Evolutionary conservation across 345 rosid species (phyloP), one percentile per base, ranked within the genome.

Genomic region (Syzygium oleosum): DNA sequence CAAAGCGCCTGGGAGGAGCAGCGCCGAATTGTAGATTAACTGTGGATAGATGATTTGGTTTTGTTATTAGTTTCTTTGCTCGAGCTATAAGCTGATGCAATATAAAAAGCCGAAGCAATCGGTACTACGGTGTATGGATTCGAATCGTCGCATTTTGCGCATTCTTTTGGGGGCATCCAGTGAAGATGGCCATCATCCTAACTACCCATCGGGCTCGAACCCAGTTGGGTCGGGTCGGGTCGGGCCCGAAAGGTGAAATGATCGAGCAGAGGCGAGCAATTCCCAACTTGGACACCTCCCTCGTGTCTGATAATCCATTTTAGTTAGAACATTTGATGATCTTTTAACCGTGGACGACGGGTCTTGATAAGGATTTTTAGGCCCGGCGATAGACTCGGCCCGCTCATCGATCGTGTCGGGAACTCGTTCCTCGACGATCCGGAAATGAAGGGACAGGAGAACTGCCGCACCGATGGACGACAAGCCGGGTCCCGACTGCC

Each of bases 31-130:
- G 23, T 19, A 3, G 59, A 21, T 8, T 8, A 21, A 10, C 3
- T 4, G 5, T 0, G 0, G 80, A 34, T 17, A 17, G 12, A 73
- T 21, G 2, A 73, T 34, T 34, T 22, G 25, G 8, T 0, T 31
- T 34, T 34, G 2, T 31, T 0, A 23, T 34, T 17, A 34, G 25
- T 68, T 19, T 19, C 80, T 19, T 19, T 38, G 25, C 43, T 9
- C 43, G 43, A 31, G 10, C 43, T 6, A 34, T 41, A 43, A 29
- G 21, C 2, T 29, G 16, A 15, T 63, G 21, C 21, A 4, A 15
- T 15, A 16, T 1, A 53, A 53, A 5, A 53, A 2, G 55, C 21
- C 22, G 21, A 16, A 55, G 8, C 9, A 21, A 8, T 21, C 23
- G 4, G 4, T 21, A 1, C 46, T 5, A 4, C 2, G 25, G 46